Conservation (phyloP, 139 green algal species). For the Tetratostichococcus sp. region DNA sequence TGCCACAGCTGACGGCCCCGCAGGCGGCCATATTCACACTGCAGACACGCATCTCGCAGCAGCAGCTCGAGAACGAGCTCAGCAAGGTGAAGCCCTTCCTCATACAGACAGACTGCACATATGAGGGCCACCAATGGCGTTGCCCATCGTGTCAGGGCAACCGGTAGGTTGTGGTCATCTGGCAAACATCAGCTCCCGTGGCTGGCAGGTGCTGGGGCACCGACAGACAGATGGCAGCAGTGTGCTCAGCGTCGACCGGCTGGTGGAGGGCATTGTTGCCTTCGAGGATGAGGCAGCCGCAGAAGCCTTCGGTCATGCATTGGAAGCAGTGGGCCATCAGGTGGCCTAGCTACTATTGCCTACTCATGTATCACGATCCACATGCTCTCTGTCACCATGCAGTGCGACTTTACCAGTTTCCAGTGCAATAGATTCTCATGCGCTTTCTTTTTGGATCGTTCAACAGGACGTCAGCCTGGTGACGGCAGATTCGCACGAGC, state of each 20-base stretch:
- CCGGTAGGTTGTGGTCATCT: no score
- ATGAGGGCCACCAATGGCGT: no score
- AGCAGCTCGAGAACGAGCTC: background rate
- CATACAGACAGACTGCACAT: no score
- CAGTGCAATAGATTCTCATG: no score
- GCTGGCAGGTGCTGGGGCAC: background rate
- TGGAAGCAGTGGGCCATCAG: background rate
- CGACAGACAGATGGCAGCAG: background rate
- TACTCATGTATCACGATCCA: no score
- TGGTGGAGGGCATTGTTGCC: conserved; percentile 2
- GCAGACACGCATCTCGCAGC: background rate
- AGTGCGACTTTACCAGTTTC: no score
- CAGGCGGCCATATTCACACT: background rate
- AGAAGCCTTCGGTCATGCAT: background rate
- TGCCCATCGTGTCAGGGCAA: no score
- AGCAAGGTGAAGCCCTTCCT: background rate
- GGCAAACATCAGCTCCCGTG: no score
- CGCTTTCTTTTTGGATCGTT: no score
- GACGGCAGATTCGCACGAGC: background rate
- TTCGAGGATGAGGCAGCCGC: conserved; percentile 1
- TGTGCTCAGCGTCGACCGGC: background rate
- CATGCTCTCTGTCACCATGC: no score
- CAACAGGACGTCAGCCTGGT: background rate
- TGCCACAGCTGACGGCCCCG: background rate
- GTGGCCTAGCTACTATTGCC: no score